phyloP scores from a whole-genome alignment of 192 early-diverging fungal genomes.

The Mortierella alpina region DNA sequence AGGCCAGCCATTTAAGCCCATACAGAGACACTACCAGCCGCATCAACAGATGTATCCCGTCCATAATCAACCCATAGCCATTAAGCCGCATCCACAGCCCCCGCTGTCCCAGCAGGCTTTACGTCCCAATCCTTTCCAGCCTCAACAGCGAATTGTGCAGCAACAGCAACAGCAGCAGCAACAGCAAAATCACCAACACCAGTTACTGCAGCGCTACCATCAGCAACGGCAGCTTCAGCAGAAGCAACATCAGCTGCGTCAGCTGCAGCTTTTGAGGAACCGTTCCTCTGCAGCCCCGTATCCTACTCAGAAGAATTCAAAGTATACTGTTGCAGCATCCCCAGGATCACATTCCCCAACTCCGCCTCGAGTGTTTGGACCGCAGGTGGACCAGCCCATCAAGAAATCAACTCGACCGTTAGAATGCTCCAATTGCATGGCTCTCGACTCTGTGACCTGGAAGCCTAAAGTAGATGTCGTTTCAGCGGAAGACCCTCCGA shows the following conservation, averaged over 20 bases:
- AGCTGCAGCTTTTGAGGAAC: constrained; percentile 33
- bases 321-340: neutral
- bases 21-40: constrained; percentile 44
- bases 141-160: neutral
- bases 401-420: constrained; percentile 27
- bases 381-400: constrained; percentile 37
- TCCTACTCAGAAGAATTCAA: constrained; percentile 16
- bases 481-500: neutral
- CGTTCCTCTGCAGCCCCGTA: constrained; percentile 2
- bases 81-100: constrained; percentile 34
- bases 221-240: constrained; percentile 48
- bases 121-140: neutral
- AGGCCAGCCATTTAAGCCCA: neutral
- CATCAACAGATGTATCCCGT: constrained; percentile 50
- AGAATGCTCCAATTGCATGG: constrained; percentile 47
- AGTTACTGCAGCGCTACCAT: constrained; percentile 47
- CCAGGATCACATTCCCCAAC: constrained; percentile 42
- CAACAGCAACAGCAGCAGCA: constrained; percentile 26
- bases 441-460: constrained; percentile 28
- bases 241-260: constrained; percentile 43
- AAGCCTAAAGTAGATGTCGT: constrained; percentile 5
- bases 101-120: neutral
- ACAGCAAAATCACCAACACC: constrained; percentile 38
- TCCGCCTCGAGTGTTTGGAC: constrained; percentile 34
- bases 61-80: constrained; percentile 29